Evolutionary conservation across 441 rosid genomes (phyloP).

Genomic region (Caryocar brasiliense): DNA sequence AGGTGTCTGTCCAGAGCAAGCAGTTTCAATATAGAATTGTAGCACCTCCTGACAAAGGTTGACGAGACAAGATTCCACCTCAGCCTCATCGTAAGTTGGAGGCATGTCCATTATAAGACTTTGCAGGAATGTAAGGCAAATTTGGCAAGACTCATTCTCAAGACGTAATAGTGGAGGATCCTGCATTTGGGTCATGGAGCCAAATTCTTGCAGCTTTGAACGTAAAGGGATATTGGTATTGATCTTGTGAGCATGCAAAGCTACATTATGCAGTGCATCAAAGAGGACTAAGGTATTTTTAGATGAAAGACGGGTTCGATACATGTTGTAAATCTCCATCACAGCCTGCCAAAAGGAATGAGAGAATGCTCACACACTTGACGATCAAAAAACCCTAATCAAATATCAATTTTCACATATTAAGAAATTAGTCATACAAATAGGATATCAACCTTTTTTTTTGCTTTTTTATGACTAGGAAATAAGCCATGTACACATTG

Average conservation of each 20-base stretch:
- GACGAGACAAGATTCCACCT: slow-evolving; percentile 64
- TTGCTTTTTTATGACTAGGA: too few species aligned
- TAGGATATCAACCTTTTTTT: too few species aligned
- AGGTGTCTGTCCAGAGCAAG: slow-evolving; percentile 34
- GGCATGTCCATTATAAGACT: slow-evolving; percentile 60
- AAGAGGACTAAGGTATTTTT: slow-evolving; percentile 66
- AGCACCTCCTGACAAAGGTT: slow-evolving; percentile 69
- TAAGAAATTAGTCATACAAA: too few species aligned
- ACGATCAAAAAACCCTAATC: neutral
- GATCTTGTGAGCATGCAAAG: slow-evolving; percentile 75
- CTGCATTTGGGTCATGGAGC: slow-evolving; percentile 94
- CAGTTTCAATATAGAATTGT: slow-evolving; percentile 56
- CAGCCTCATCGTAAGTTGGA: slow-evolving; percentile 39
- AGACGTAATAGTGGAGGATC: slow-evolving; percentile 95
- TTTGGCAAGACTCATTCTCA: slow-evolving; percentile 94
- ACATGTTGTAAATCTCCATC: slow-evolving; percentile 95
- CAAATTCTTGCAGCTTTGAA: slow-evolving; percentile 75
- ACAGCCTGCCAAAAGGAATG: slow-evolving; percentile 60
- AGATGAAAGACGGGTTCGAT: slow-evolving; percentile 61
- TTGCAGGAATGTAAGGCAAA: slow-evolving; percentile 86
- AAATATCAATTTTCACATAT: too few species aligned
- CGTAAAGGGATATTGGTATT: slow-evolving; percentile 60
- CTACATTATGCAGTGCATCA: slow-evolving; percentile 73
- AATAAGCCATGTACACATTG: too few species aligned
- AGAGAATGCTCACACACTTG: neutral